Evolutionary conservation across 2,329 filamentous ascomycete genomes (phyloP).

Genomic region (Scedosporium dehoogii): DNA sequence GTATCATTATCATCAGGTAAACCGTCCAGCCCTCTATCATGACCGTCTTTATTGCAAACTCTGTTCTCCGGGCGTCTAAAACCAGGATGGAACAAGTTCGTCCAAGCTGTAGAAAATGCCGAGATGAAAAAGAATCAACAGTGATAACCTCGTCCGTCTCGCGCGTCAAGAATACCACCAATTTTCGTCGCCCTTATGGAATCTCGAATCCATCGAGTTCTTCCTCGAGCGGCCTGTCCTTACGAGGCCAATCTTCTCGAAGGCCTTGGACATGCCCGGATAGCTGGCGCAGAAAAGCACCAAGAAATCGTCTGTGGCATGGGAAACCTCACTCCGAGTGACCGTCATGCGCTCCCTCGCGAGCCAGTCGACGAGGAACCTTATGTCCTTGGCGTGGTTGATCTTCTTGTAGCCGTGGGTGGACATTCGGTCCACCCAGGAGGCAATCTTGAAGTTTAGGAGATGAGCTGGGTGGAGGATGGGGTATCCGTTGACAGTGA

Average conservation of each 20-base stretch:
- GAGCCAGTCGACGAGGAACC: conserved; percentile 6
- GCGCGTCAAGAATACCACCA: background rate
- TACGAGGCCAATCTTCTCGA: conserved; percentile 4
- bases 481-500: background rate
- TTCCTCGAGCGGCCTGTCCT: conserved; percentile 3
- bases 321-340: background rate
- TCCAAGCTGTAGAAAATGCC: no score
- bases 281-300: conserved; percentile 4
- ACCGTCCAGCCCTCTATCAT: conserved; percentile 1
- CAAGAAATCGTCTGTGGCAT: conserved; percentile 5
- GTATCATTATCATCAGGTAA: no score
- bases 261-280: background rate
- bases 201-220: conserved; percentile 1
- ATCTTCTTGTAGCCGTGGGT: conserved; percentile 2
- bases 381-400: conserved; percentile 4
- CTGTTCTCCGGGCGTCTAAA: no score
- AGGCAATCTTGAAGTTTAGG: conserved; percentile 5
- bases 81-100: no score
- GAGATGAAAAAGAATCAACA: no score
- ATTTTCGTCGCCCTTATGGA: background rate
- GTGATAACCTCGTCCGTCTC: background rate
- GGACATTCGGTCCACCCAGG: conserved; percentile 1
- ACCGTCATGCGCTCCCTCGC: background rate
- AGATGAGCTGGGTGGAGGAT: conserved; percentile 4
- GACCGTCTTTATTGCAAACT: conserved; percentile 5